phyloP scores from a whole-genome alignment of 2,329 filamentous ascomycete species.

The Niveomyces coronatus region DNA sequence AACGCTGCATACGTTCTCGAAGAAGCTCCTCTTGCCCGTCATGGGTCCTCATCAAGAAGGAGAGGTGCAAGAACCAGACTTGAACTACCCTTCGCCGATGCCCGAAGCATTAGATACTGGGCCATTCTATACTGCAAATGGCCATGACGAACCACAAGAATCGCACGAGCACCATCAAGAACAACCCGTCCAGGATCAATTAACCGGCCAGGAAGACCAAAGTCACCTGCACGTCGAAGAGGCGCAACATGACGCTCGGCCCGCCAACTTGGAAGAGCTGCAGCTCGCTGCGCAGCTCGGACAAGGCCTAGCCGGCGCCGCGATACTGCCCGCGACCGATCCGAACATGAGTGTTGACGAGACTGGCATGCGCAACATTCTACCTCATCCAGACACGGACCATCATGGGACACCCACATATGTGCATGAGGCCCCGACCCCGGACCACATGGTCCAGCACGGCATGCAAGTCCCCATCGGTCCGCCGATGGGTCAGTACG shows the following conservation, averaged over 20 bases:
- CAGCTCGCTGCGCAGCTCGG: slow-evolving; percentile 49
- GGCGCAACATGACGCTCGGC: slow-evolving; percentile 29
- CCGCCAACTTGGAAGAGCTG: slow-evolving; percentile 43
- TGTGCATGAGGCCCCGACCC: slow-evolving; percentile 25
- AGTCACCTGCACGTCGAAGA: slow-evolving; percentile 21
- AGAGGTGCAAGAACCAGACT: slow-evolving; percentile 24
- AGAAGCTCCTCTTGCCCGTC: slow-evolving; percentile 5
- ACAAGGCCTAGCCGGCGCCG: slow-evolving; percentile 38
- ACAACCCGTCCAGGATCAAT: slow-evolving; percentile 6
- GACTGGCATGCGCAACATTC: slow-evolving; percentile 31
- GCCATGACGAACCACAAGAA: slow-evolving; percentile 23
- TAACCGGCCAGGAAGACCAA: slow-evolving; percentile 16
- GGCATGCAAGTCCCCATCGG: slow-evolving; percentile 27
- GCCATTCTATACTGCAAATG: slow-evolving; percentile 33
- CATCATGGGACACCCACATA: slow-evolving; percentile 27
- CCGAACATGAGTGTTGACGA: slow-evolving; percentile 34
- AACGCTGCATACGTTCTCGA: no score
- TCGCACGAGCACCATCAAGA: slow-evolving; percentile 19
- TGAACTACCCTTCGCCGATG: slow-evolving; percentile 37
- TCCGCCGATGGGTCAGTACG: slow-evolving; percentile 22
- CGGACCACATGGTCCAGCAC: slow-evolving; percentile 27
- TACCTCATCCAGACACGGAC: slow-evolving; percentile 31
- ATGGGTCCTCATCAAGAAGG: slow-evolving; percentile 27
- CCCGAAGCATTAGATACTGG: slow-evolving; percentile 32
- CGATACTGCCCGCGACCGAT: slow-evolving; percentile 39